Conservation (phyloP, 768 basidiomycete species). For the Bullera alba region DNA sequence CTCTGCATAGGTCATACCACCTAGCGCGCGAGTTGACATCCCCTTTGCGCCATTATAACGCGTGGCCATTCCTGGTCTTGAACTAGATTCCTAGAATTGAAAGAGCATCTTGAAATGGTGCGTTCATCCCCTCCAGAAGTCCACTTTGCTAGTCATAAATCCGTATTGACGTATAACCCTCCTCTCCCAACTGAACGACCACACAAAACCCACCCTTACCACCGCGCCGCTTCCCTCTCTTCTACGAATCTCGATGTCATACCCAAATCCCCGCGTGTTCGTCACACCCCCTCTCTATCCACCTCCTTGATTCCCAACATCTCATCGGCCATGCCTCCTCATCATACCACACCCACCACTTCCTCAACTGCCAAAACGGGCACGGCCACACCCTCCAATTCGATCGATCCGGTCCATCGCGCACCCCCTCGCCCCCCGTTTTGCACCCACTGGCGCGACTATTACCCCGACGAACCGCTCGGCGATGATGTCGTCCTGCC, state of each 20-base stretch:
- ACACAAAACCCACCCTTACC: neutral
- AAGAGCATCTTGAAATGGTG: too few species aligned
- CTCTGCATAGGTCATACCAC: too few species aligned
- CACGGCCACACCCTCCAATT: neutral
- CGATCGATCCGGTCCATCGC: neutral
- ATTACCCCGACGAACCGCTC: constrained; percentile 11
- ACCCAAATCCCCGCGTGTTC: neutral
- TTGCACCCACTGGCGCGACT: constrained; percentile 18
- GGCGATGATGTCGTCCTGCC: constrained; percentile 5
- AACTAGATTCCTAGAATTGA: too few species aligned
- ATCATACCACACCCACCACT: neutral
- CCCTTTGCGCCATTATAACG: too few species aligned
- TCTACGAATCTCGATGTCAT: neutral
- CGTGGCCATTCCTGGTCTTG: too few species aligned
- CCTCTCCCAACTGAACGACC: neutral
- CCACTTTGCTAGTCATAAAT: neutral
- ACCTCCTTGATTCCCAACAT: too few species aligned
- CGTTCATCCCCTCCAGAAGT: neutral
- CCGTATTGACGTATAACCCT: neutral
- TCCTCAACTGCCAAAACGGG: neutral
- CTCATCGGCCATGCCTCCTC: too few species aligned
- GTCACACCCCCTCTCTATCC: too few species aligned
- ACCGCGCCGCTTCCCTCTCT: neutral
- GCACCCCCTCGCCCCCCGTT: neutral
- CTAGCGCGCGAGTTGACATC: too few species aligned